Evolutionary conservation across 345 rosid genomes (phyloP), one percentile per base, ranked within the genome.

Genomic region (Mercurialis annua): DNA sequence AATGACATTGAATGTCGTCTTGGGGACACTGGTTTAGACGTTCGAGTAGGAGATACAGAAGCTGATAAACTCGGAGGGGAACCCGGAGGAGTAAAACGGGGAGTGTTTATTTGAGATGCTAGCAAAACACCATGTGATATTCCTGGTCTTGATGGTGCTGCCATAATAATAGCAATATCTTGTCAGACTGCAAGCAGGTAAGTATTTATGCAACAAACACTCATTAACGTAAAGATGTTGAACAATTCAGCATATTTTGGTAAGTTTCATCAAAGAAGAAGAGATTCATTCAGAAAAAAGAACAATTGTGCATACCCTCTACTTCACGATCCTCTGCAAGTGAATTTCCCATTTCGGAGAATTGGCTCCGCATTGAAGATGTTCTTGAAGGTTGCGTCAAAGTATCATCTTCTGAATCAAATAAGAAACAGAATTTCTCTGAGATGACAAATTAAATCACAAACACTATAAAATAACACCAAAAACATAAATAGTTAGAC

Each of bases 11-110:
- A 77, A 61, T 82, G 83, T 27, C 97, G 89, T 73, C 84, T 86
- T 50, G 97, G 96, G 47, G 97, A 90, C 44, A 68, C 74, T 26
- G 97, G 92, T 71, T 86, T 90, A 12, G 96, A 88, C 5, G 87
- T 83, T 64, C 81, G 81, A 17, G 83, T 83, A 10, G 98, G 98
- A 48, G 98, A 84, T 64, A 77, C 84, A 36, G 94, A 77, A 72
- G 98, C 96, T 16, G 97, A 93, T 21, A 82, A 48, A 51, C 77
- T 82, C 12, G 97, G 89, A 65, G 97, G 98, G n/a, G 96, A 82
- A 58, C 82, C 87, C 27, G 90, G 96, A 62, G 98, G 98, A 66
- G 98, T 90, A 69, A 90, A 63, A 80, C 77, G 74, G 17, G 97
- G 96, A 6, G 97, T 87, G 78, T 72, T 77, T 65, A 82, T 84